phyloP scores from a whole-genome alignment of 2,329 filamentous ascomycete species.

The Magnaporthales sp. region DNA sequence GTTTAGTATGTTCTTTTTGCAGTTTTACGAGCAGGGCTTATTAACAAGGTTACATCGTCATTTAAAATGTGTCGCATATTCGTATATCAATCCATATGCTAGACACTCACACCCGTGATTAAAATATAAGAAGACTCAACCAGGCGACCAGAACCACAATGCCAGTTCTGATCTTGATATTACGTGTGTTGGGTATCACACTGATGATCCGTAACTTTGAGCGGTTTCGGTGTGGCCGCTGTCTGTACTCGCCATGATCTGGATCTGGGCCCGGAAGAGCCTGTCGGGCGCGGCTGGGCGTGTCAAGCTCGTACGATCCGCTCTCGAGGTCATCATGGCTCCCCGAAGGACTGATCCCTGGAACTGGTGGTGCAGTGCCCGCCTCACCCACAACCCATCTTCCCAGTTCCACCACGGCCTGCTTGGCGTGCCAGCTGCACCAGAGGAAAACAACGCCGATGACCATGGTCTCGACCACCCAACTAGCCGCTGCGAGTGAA shows the following conservation, averaged over 20 bases:
- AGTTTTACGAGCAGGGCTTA: neutral
- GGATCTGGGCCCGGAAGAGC: neutral
- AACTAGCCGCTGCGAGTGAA: slow-evolving; percentile 8
- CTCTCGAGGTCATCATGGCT: slow-evolving; percentile 1
- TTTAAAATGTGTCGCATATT: neutral
- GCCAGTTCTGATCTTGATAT: neutral
- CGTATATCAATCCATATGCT: neutral
- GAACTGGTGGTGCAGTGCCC: neutral
- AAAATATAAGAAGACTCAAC: neutral
- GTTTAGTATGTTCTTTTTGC: too few relatives aligned
- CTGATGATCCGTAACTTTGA: neutral
- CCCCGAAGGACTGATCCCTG: neutral
- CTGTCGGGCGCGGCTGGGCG: neutral
- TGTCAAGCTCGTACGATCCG: neutral
- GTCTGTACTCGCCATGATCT: neutral
- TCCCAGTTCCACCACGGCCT: neutral
- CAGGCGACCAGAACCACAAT: neutral
- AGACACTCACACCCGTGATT: neutral
- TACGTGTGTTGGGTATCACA: neutral
- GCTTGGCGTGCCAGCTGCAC: slow-evolving; percentile 8
- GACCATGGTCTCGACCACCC: slow-evolving; percentile 16
- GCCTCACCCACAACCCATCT: neutral
- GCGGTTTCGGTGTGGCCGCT: neutral
- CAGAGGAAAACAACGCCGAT: slow-evolving; percentile 17
- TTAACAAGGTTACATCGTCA: neutral